Conservation (phyloP, 106 monocot species). For the Ottelia alismoides region DNA sequence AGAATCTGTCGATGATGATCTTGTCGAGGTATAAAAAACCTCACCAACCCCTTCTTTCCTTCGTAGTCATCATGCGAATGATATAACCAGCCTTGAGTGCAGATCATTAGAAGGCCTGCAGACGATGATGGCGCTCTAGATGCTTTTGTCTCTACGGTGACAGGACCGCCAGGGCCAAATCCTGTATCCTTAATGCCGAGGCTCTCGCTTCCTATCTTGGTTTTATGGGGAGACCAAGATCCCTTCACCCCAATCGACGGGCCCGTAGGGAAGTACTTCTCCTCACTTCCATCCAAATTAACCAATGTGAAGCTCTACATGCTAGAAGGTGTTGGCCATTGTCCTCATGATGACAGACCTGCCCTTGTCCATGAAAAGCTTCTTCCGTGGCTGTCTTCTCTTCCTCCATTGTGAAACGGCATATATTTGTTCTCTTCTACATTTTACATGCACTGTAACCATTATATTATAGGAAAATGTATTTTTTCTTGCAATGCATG, state of each 20-base stretch:
- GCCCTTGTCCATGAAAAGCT: conserved; percentile 75
- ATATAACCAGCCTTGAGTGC: conserved; percentile 3
- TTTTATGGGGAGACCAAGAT: conserved; percentile 89
- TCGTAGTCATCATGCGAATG: not conserved
- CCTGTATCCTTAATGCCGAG: conserved; percentile 70
- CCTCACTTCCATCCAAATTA: conserved; percentile 48
- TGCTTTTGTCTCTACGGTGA: conserved; percentile 86
- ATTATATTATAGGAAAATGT: too few relatives aligned
- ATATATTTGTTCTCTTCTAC: too few relatives aligned
- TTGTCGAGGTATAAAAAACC: conserved; percentile 55
- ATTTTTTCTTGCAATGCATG: too few relatives aligned
- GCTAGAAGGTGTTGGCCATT: conserved; percentile 81
- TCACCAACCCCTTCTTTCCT: not conserved
- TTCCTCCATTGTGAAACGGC: too few relatives aligned
- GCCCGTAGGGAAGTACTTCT: conserved; percentile 89
- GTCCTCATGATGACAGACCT: conserved; percentile 92
- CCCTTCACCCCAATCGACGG: conserved; percentile 91
- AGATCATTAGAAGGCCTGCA: conserved; percentile 80
- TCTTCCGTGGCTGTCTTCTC: conserved; percentile 64
- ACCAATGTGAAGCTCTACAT: conserved; percentile 56
- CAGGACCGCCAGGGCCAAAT: conserved; percentile 89
- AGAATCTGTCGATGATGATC: conserved; percentile 82
- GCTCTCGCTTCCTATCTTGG: conserved; percentile 46
- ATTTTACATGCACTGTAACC: too few relatives aligned
- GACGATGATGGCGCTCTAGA: conserved; percentile 79